Evolutionary conservation across 306 rosid genomes (phyloP).

Genomic region (Fragaria nilgerrensis): DNA sequence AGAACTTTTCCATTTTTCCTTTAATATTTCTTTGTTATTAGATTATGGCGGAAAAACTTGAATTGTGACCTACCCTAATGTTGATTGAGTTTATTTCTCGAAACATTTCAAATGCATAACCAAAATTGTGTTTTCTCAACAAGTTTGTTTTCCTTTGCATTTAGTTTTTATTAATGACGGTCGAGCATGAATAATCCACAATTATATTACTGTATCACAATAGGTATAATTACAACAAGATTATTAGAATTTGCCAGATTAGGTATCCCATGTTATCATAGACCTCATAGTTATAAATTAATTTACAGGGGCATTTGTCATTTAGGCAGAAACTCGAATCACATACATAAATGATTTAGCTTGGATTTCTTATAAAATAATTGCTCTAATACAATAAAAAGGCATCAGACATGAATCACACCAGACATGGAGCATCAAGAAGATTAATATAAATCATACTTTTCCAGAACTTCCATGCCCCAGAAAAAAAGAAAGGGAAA

Average conservation of each 20-base stretch:
- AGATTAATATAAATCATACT: conserved; percentile 4
- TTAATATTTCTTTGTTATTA: too few species aligned
- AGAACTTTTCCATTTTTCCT: too few species aligned
- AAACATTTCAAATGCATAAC: too few species aligned
- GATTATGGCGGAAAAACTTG: too few species aligned
- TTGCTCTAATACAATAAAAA: not conserved
- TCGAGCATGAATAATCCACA: not conserved
- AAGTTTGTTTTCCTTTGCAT: too few species aligned
- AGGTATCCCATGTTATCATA: not conserved
- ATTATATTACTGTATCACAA: too few species aligned
- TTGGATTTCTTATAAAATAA: not conserved
- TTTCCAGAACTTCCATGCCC: not conserved
- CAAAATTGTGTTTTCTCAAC: too few species aligned
- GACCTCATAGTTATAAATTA: not conserved
- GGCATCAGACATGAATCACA: conserved; percentile 29
- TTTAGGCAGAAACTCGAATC: not conserved
- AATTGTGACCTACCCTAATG: too few species aligned
- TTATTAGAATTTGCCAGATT: not conserved
- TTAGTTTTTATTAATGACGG: too few species aligned
- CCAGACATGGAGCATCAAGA: conserved; percentile 29
- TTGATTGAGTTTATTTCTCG: too few species aligned
- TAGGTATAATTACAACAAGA: not conserved
- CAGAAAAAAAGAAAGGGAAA: not conserved
- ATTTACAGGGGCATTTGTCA: not conserved
- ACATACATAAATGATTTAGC: not conserved